Evolutionary conservation across 176 grass and related monocot genomes (phyloP).

Genomic region (Bothriochloa decipiens): DNA sequence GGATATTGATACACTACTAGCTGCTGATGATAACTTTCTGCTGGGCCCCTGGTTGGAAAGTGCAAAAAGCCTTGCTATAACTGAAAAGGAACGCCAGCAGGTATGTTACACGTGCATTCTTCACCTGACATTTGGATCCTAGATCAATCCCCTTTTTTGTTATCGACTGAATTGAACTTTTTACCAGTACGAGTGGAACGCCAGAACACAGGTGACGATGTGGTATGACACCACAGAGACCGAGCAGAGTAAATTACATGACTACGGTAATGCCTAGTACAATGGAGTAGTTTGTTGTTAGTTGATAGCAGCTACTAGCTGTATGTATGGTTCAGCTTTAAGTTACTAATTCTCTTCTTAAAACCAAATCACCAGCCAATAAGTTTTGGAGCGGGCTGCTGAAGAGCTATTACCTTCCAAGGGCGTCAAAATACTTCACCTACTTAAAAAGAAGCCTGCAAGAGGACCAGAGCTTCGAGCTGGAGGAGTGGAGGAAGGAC

Average conservation of each 20-base stretch:
- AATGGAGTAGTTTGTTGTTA: neutral
- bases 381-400: slow-evolving; percentile 95
- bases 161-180: slow-evolving; percentile 17
- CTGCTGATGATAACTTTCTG: slow-evolving; percentile 85
- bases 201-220: slow-evolving; percentile 97
- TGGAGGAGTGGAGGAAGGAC: slow-evolving; percentile 81
- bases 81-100: slow-evolving; percentile 63
- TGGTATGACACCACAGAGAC: slow-evolving; percentile 90
- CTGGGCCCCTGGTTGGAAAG: slow-evolving; percentile 91
- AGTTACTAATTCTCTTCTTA: slow-evolving; percentile 12
- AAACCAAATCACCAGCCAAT: slow-evolving; percentile 54
- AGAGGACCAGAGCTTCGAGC: slow-evolving; percentile 63
- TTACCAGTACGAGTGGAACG: slow-evolving; percentile 91
- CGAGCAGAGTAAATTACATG: slow-evolving; percentile 88
- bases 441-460: slow-evolving; percentile 61
- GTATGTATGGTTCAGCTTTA: neutral
- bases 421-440: slow-evolving; percentile 88
- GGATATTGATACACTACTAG: slow-evolving; percentile 83
- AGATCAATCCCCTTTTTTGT: neutral
- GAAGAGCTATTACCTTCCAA: slow-evolving; percentile 87
- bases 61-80: slow-evolving; percentile 75
- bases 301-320: neutral
- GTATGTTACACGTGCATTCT: slow-evolving; percentile 42
- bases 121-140: slow-evolving; percentile 8
- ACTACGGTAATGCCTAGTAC: slow-evolving; percentile 68